Conservation (phyloP, 352 stramenopile species). For the Globisporangium perplexum region DNA sequence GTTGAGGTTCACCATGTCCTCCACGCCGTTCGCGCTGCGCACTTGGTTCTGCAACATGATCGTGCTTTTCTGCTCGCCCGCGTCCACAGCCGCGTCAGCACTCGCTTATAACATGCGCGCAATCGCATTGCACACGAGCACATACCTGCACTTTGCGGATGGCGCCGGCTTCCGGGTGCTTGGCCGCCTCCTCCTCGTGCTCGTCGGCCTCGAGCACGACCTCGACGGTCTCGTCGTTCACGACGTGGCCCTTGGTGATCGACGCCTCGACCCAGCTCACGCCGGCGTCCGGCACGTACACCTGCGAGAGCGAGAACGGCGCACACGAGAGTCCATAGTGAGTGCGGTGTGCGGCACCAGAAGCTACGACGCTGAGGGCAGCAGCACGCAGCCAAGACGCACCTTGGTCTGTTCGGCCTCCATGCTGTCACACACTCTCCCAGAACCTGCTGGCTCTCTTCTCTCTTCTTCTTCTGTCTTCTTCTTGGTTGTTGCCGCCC, state of each 20-base stretch:
- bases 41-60: conserved; percentile 76
- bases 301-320: conserved; percentile 25
- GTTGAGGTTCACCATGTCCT: conserved; percentile 86
- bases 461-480: conserved; percentile 2
- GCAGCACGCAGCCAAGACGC: not conserved
- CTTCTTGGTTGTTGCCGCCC: conserved; percentile 6
- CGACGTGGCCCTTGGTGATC: conserved; percentile 75
- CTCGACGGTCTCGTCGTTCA: conserved; percentile 78
- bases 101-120: too few species aligned
- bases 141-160: not conserved
- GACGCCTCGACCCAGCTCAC: conserved; percentile 80
- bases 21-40: conserved; percentile 45
- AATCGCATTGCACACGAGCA: conserved; percentile 15
- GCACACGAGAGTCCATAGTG: too few species aligned
- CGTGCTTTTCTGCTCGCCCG: conserved; percentile 61
- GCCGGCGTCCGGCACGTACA: conserved; percentile 76
- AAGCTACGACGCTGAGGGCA: not conserved
- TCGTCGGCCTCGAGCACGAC: conserved; percentile 71
- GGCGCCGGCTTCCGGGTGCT: conserved; percentile 13
- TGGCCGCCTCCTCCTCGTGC: conserved; percentile 52
- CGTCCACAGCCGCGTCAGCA: too few species aligned
- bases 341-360: too few species aligned
- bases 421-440: conserved; percentile 9
- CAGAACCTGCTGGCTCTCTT: conserved; percentile 1
- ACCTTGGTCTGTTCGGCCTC: conserved; percentile 18